Conservation (phyloP, 306 rosid genomes). For the Fragaria ananassa region DNA sequence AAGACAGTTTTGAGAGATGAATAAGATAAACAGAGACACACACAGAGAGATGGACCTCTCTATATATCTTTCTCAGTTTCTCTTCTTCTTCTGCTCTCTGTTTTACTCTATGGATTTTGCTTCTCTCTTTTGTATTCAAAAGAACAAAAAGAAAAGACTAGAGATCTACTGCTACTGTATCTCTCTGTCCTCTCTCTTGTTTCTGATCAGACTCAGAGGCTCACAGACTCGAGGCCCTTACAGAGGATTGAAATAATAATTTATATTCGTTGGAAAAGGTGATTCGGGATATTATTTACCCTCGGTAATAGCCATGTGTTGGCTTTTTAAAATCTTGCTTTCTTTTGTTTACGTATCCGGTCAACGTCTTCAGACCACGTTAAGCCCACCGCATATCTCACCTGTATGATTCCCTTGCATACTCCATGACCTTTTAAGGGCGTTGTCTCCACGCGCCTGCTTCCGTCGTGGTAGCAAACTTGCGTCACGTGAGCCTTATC, state of each 20-base stretch:
- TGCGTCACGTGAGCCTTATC: background rate
- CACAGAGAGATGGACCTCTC: slow-evolving; percentile 19
- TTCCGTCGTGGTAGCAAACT: background rate
- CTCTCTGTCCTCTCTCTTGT: background rate
- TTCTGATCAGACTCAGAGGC: slow-evolving; percentile 16
- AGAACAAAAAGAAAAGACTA: slow-evolving; percentile 9
- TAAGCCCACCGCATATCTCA: slow-evolving; percentile 22
- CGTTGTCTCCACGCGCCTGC: background rate
- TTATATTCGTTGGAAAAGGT: slow-evolving; percentile 29
- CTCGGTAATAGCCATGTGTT: slow-evolving; percentile 41
- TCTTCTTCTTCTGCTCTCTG: slow-evolving; percentile 6
- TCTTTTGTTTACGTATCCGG: background rate
- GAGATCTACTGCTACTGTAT: slow-evolving; percentile 22
- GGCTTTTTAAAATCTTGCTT: background rate
- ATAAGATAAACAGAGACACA: background rate
- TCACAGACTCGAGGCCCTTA: slow-evolving; percentile 19
- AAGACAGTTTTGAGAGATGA: slow-evolving; percentile 34
- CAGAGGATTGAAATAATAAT: slow-evolving; percentile 34
- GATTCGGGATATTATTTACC: slow-evolving; percentile 13
- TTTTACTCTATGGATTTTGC: slow-evolving; percentile 5
- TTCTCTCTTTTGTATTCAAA: background rate
- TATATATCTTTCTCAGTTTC: background rate
- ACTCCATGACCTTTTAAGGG: slow-evolving; percentile 5
- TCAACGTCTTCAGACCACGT: slow-evolving; percentile 32
- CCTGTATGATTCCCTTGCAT: slow-evolving; percentile 17